These are phyloP conservation scores for Neofusicoccum cordaticola DNA, from an alignment of 2,329 filamentous ascomycete genomes.

Conservation along the genomic window DNA sequence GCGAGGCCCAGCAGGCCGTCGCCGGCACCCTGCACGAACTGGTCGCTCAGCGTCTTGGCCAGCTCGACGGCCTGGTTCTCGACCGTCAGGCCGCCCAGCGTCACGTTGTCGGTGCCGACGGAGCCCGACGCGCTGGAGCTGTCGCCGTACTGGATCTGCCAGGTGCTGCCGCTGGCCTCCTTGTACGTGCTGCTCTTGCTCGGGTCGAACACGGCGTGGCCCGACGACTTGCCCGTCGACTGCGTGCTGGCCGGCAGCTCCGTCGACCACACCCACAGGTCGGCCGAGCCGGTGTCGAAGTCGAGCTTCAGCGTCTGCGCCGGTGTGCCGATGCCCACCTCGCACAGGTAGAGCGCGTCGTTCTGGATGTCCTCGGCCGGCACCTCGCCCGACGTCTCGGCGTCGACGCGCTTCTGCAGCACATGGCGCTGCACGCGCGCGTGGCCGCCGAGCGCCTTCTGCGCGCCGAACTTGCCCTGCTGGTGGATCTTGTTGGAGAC, in stretches of 20 bases:
- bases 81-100: conserved; percentile 60
- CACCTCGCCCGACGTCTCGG: conserved; percentile 48
- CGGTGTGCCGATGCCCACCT: conserved; percentile 64
- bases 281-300: conserved; percentile 62
- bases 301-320: conserved; percentile 58
- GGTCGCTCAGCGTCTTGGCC: conserved; percentile 56
- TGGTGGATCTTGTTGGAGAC: conserved; percentile 50
- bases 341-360: conserved; percentile 63
- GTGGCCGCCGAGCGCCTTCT: conserved; percentile 49
- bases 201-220: conserved; percentile 59
- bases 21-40: conserved; percentile 56
- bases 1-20: conserved; percentile 68
- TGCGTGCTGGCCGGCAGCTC: conserved; percentile 41
- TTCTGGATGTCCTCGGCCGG: conserved; percentile 65
- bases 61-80: conserved; percentile 64
- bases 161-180: conserved; percentile 48
- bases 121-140: conserved; percentile 63
- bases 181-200: conserved; percentile 61
- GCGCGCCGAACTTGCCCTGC: conserved; percentile 47
- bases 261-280: conserved; percentile 61
- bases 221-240: conserved; percentile 24
- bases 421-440: conserved; percentile 43
- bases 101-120: conserved; percentile 63
- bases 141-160: conserved; percentile 69
- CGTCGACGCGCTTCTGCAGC: conserved; percentile 45